Conservation (phyloP, 108 stramenopile species). For the Pelagomonas calceolata region DNA sequence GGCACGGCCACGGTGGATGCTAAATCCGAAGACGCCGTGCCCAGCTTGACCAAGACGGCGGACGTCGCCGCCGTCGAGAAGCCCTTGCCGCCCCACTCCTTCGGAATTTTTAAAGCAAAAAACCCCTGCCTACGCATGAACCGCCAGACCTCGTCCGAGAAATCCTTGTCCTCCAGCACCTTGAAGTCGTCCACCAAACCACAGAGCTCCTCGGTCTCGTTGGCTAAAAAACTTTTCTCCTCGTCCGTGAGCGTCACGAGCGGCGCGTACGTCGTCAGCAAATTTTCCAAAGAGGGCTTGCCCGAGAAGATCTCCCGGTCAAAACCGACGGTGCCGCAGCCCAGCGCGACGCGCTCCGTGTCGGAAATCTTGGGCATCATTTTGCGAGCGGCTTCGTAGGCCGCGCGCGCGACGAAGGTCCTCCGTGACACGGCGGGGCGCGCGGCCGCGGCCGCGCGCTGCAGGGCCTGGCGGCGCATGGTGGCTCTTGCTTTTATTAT, state of each 20-base stretch:
- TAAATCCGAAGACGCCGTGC: conserved; percentile 34
- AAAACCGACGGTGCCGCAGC: conserved; percentile 92
- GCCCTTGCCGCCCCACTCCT: conserved; percentile 88
- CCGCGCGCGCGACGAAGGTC: too few species aligned
- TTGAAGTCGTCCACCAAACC: conserved; percentile 81
- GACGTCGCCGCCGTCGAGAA: conserved; percentile 86
- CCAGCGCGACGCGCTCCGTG: conserved; percentile 90
- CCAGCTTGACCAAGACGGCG: conserved; percentile 65
- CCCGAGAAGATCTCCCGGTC: conserved; percentile 91
- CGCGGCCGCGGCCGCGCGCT: too few species aligned
- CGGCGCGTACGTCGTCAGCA: conserved; percentile 70
- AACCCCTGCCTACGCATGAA: conserved; percentile 85
- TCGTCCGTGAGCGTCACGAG: conserved; percentile 6
- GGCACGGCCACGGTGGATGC: conserved; percentile 83
- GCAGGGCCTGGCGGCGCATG: too few species aligned
- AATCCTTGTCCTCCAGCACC: conserved; percentile 66
- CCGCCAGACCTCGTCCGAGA: conserved; percentile 78
- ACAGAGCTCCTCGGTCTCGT: conserved; percentile 76
- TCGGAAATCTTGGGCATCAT: conserved; percentile 83
- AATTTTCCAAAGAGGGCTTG: conserved; percentile 66
- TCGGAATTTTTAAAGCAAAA: conserved; percentile 91
- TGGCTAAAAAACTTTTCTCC: conserved; percentile 61
- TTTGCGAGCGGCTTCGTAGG: too few species aligned
- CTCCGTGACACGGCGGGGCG: too few species aligned
- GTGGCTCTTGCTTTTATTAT: too few species aligned